Percentiles rank a stretch among this genome's conserved stretches.
Evolutionary conservation across 2,329 filamentous ascomycete genomes (phyloP).

Genomic region (Fusarium foetens): DNA sequence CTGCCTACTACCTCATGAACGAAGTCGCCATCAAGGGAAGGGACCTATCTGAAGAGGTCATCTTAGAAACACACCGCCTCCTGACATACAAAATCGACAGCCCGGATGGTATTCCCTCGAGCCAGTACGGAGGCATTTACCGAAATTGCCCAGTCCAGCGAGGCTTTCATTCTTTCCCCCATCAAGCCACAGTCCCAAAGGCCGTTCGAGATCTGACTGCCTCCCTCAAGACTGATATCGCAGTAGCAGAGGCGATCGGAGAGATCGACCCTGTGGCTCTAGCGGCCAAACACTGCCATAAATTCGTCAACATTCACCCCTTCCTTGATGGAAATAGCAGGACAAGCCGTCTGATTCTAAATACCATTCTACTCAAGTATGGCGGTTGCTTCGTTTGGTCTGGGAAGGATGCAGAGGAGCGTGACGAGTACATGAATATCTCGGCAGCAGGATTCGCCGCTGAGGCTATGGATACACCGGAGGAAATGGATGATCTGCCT

Average conservation of each 20-base stretch:
- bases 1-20: rapidly evolving
- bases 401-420: rapidly evolving
- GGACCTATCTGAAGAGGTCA: neutral
- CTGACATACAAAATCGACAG: rapidly evolving
- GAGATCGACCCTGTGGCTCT: slow-evolving; percentile 43
- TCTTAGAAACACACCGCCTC: rapidly evolving
- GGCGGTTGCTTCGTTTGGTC: rapidly evolving
- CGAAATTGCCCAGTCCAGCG: rapidly evolving
- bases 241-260: neutral
- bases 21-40: neutral
- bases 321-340: slow-evolving; percentile 51
- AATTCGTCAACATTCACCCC: slow-evolving; percentile 49
- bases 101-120: rapidly evolving
- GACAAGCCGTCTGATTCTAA: slow-evolving; percentile 47
- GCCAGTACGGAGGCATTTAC: rapidly evolving
- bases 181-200: rapidly evolving
- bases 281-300: slow-evolving; percentile 44
- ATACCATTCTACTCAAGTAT: slow-evolving; percentile 47
- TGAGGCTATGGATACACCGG: neutral
- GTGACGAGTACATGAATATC: neutral
- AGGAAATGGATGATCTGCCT: neutral
- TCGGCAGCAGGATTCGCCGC: rapidly evolving
- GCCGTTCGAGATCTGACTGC: slow-evolving; percentile 37
- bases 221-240: slow-evolving; percentile 38
- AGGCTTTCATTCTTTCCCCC: neutral